Conservation (phyloP, 2,329 filamentous ascomycete genomes). For the Pleomassaria siparia region DNA sequence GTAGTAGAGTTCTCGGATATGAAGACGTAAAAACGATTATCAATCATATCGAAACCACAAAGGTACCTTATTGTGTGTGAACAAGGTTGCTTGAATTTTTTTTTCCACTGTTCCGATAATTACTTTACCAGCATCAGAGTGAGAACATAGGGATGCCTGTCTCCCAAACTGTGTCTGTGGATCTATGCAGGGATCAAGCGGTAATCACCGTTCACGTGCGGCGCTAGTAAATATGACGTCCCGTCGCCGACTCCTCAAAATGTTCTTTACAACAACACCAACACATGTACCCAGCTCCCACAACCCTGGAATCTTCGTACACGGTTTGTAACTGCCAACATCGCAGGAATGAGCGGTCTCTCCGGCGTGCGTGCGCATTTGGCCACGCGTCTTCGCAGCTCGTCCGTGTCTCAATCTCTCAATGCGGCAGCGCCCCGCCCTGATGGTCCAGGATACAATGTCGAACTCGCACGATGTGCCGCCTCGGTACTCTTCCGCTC, state of each 20-base stretch:
- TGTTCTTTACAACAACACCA: neutral
- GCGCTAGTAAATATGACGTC: no score
- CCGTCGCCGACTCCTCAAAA: neutral
- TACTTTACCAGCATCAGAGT: no score
- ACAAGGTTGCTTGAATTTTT: no score
- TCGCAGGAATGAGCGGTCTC: constrained; percentile 21
- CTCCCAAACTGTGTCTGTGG: no score
- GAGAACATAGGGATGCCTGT: no score
- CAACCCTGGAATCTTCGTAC: neutral
- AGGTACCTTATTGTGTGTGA: no score
- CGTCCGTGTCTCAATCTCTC: constrained; percentile 38
- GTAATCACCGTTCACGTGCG: no score
- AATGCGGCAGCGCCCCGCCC: constrained; percentile 50
- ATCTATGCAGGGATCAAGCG: no score
- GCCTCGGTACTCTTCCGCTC: constrained; percentile 58
- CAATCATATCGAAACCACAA: no score
- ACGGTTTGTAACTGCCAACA: neutral
- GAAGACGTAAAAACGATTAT: no score
- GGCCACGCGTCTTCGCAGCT: constrained; percentile 42
- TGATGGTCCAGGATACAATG: constrained; percentile 51
- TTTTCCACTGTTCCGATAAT: no score
- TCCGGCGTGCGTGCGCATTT: constrained; percentile 42
- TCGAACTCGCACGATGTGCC: constrained; percentile 51
- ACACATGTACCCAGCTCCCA: neutral
- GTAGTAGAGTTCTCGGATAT: neutral